phyloP scores from a whole-genome alignment of 805 yeast genomes.

The Babjeviella inositovora region DNA sequence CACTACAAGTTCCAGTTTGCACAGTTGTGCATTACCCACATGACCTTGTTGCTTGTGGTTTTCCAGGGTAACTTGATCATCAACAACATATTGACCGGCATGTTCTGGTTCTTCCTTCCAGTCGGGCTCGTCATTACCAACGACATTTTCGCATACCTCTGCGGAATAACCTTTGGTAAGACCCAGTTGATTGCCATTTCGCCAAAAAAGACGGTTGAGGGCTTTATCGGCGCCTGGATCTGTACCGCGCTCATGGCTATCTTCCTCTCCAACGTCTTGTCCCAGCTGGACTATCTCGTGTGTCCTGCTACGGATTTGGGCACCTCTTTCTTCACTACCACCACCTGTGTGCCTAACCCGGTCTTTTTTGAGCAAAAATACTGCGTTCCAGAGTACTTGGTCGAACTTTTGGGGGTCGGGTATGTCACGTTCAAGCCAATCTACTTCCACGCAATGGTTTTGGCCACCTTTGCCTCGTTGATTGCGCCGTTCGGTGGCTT shows the following conservation, averaged over 20 bases:
- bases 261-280: constrained; percentile 43
- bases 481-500: constrained; percentile 99
- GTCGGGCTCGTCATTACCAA: constrained; percentile 84
- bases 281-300: constrained; percentile 58
- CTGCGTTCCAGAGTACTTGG: constrained; percentile 56
- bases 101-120: constrained; percentile 91
- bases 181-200: constrained; percentile 88
- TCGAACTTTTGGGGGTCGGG: constrained; percentile 25
- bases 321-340: constrained; percentile 41
- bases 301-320: constrained; percentile 72
- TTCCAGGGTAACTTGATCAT: constrained; percentile 90
- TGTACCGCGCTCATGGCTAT: constrained; percentile 73
- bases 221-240: constrained; percentile 95
- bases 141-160: constrained; percentile 90
- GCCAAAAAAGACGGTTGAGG: constrained; percentile 96
- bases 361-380: constrained; percentile 74
- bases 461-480: constrained; percentile 90
- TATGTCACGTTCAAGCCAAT: constrained; percentile 64
- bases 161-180: constrained; percentile 92
- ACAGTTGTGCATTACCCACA: constrained; percentile 85
- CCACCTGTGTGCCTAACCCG: constrained; percentile 74
- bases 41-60: constrained; percentile 81
- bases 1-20: constrained; percentile 85
- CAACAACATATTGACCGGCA: constrained; percentile 75
- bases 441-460: constrained; percentile 71